Conservation (phyloP, 2,329 filamentous ascomycete species). For the Arthrinium phaeospermum region DNA sequence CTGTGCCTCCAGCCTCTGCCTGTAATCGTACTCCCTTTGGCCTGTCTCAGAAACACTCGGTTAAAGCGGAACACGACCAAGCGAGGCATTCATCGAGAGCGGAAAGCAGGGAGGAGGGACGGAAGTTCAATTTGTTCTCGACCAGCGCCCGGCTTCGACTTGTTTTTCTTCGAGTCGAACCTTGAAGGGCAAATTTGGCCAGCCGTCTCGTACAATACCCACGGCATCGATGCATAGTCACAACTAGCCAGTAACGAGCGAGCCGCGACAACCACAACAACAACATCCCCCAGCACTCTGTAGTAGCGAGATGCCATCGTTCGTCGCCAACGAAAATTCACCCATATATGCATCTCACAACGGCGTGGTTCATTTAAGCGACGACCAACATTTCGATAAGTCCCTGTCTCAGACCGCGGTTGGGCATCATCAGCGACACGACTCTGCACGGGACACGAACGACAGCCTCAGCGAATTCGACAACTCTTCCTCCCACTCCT, state of each 20-base stretch:
- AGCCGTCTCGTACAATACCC: neutral
- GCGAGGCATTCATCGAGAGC: neutral
- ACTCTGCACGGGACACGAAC: conserved; percentile 53
- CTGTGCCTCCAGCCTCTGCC: neutral
- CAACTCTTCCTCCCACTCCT: conserved; percentile 58
- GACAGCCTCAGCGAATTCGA: conserved; percentile 62
- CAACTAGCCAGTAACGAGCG: neutral
- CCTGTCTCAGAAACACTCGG: conserved; percentile 4
- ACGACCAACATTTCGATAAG: conserved; percentile 8
- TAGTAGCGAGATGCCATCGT: conserved; percentile 55
- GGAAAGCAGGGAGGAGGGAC: conserved; percentile 4
- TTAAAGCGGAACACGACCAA: conserved; percentile 3
- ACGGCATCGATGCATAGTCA: conserved; percentile 4
- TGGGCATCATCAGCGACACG: conserved; percentile 29
- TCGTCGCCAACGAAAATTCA: conserved; percentile 51
- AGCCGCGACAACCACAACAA: neutral
- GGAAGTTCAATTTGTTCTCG: neutral
- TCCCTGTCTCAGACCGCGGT: neutral
- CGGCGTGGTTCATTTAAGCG: conserved; percentile 39
- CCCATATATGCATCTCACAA: conserved; percentile 37
- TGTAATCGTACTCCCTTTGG: neutral
- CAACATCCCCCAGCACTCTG: neutral
- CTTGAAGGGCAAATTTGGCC: neutral
- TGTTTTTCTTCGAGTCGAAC: neutral
- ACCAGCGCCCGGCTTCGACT: conserved; percentile 5